Conservation (phyloP, 208 protist species). For the Crithidia bombi region DNA sequence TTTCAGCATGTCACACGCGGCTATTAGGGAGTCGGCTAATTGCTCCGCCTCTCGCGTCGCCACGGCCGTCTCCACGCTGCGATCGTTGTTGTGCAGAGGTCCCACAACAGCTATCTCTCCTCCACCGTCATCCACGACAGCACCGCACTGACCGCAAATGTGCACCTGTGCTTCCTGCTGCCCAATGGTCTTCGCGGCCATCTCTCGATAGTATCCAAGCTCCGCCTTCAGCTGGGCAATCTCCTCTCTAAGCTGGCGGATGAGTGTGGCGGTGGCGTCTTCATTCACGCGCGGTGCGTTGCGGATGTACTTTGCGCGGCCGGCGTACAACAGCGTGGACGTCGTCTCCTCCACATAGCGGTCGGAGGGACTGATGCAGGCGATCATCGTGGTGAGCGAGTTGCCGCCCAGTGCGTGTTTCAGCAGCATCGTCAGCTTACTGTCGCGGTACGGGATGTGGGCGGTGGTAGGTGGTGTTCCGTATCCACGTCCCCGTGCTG, state of each 20-base stretch:
- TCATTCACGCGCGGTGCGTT: constrained; percentile 88
- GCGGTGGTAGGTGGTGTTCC: not conserved
- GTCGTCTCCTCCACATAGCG: constrained; percentile 86
- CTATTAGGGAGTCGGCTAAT: constrained; percentile 77
- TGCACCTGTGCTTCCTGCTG: constrained; percentile 5
- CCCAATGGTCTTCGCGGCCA: constrained; percentile 36
- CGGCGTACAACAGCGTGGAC: constrained; percentile 92
- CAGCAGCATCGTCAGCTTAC: constrained; percentile 90
- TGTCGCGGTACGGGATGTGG: constrained; percentile 93
- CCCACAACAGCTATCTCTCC: not conserved
- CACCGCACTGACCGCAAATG: constrained; percentile 17
- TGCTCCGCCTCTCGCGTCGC: constrained; percentile 34
- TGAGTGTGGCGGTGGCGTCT: constrained; percentile 68
- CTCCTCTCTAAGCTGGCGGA: constrained; percentile 75
- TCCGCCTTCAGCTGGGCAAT: constrained; percentile 80
- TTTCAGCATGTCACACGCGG: constrained; percentile 78
- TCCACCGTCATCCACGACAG: not conserved
- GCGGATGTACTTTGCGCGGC: constrained; percentile 85
- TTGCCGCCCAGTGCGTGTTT: constrained; percentile 89
- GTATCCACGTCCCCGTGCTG: not conserved
- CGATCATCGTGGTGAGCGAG: constrained; percentile 93
- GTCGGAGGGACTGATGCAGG: constrained; percentile 87
- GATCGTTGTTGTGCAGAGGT: not conserved
- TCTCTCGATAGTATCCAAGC: constrained; percentile 69
- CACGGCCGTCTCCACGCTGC: not conserved